Conservation (phyloP, 352 stramenopile genomes). For the Thalassiosira mediterranea region DNA sequence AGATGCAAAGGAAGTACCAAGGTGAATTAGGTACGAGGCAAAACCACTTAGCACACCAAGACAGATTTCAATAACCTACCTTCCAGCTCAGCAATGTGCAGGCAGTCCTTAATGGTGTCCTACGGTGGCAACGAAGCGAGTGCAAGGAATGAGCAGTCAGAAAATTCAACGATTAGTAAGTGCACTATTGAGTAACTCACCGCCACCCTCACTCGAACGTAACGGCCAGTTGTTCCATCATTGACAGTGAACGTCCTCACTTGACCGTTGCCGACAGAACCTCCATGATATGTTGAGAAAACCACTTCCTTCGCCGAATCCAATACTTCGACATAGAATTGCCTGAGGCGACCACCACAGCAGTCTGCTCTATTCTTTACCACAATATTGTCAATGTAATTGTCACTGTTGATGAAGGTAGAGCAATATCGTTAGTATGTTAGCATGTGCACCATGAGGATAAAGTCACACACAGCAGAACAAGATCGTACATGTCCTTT, state of each 20-base stretch:
- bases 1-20: too few relatives aligned
- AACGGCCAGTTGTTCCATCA: conserved; percentile 13
- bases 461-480: too few relatives aligned
- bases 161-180: too few relatives aligned
- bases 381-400: conserved; percentile 25
- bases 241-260: conserved; percentile 1
- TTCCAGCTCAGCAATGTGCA: conserved; percentile 27
- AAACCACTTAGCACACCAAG: too few relatives aligned
- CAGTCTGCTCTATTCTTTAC: conserved; percentile 25
- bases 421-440: too few relatives aligned
- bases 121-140: too few relatives aligned
- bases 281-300: neutral
- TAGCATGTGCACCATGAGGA: too few relatives aligned
- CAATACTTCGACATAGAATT: conserved; percentile 21
- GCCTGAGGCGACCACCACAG: conserved; percentile 20
- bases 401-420: neutral
- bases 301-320: conserved; percentile 20
- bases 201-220: conserved; percentile 11
- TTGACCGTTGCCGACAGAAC: conserved; percentile 5
- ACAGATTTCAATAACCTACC: neutral
- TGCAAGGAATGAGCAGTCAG: too few relatives aligned
- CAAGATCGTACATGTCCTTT: conserved; percentile 17
- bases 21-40: too few relatives aligned
- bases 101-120: conserved; percentile 14
- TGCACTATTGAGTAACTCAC: too few relatives aligned